phyloP scores from a whole-genome alignment of 208 protist species.

The Trypanosoma mega region DNA sequence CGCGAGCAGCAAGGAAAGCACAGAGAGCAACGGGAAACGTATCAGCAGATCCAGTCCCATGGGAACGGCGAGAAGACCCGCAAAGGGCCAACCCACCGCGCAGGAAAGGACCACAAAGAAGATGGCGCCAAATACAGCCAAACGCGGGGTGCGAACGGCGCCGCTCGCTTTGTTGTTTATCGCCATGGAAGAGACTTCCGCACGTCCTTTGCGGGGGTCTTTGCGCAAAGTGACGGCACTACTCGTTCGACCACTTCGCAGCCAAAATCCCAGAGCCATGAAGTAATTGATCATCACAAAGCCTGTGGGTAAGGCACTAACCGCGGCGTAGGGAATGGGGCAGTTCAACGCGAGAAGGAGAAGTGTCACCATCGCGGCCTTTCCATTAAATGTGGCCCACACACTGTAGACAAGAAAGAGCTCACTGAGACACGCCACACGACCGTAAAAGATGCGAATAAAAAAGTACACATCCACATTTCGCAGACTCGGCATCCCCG shows the following conservation, averaged over 20 bases:
- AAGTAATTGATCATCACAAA: slow-evolving; percentile 89
- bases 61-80: slow-evolving; percentile 66
- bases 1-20: slow-evolving; percentile 27
- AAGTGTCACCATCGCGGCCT: slow-evolving; percentile 41
- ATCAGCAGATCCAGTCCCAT: slow-evolving; percentile 79
- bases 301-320: slow-evolving; percentile 76
- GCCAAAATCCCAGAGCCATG: slow-evolving; percentile 54
- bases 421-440: slow-evolving; percentile 38
- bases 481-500: slow-evolving; percentile 22
- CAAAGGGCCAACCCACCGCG: slow-evolving; percentile 93
- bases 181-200: too few relatives aligned
- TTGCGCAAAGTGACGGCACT: too few relatives aligned
- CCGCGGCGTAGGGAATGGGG: slow-evolving; percentile 69
- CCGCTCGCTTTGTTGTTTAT: not conserved
- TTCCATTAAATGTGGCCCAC: slow-evolving; percentile 40
- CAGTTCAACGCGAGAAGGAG: slow-evolving; percentile 60
- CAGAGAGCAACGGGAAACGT: slow-evolving; percentile 31
- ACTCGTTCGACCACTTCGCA: slow-evolving; percentile 33
- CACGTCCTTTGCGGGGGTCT: too few relatives aligned
- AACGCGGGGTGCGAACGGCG: not conserved
- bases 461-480: slow-evolving; percentile 66
- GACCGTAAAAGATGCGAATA: slow-evolving; percentile 57
- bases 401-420: slow-evolving; percentile 66
- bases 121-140: slow-evolving; percentile 32
- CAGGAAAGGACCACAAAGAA: slow-evolving; percentile 45